phyloP scores from a whole-genome alignment of 176 grass and related monocot species.

The Hyparrhenia diplandra region DNA sequence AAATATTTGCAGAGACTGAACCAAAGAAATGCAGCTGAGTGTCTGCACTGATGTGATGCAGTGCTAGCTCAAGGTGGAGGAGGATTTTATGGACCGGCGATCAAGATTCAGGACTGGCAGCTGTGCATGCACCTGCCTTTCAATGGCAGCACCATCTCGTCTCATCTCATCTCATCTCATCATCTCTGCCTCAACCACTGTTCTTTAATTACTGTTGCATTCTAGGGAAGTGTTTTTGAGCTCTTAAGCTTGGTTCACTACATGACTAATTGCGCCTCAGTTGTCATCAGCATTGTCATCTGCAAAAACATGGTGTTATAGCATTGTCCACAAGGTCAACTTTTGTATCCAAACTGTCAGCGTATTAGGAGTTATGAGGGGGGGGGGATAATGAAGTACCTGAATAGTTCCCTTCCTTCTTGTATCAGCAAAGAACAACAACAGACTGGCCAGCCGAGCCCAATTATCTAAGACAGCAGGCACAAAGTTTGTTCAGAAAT shows the following conservation, averaged over 20 bases:
- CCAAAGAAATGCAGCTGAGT: neutral
- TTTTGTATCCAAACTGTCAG: neutral
- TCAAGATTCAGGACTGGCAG: constrained; percentile 8
- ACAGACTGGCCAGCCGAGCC: neutral
- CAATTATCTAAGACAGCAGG: neutral
- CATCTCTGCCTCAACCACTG: constrained; percentile 16
- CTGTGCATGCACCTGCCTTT: constrained; percentile 9
- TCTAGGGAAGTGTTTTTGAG: neutral
- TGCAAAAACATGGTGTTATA: neutral
- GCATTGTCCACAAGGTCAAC: neutral
- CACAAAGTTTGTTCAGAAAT: neutral
- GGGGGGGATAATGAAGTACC: neutral
- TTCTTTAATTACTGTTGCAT: neutral
- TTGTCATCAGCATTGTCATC: neutral
- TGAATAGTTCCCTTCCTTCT: neutral
- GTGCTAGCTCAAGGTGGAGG: neutral
- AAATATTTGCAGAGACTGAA: too few relatives aligned
- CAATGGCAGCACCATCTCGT: constrained; percentile 7
- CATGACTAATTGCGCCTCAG: neutral
- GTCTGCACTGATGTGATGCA: neutral
- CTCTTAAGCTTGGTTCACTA: neutral
- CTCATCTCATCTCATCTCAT: neutral
- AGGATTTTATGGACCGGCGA: constrained; percentile 6
- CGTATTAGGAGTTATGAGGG: neutral
- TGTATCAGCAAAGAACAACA: neutral